Base-by-base conservation (phyloP, 306 rosid genomes). In the Canavalia gladiata region DNA sequence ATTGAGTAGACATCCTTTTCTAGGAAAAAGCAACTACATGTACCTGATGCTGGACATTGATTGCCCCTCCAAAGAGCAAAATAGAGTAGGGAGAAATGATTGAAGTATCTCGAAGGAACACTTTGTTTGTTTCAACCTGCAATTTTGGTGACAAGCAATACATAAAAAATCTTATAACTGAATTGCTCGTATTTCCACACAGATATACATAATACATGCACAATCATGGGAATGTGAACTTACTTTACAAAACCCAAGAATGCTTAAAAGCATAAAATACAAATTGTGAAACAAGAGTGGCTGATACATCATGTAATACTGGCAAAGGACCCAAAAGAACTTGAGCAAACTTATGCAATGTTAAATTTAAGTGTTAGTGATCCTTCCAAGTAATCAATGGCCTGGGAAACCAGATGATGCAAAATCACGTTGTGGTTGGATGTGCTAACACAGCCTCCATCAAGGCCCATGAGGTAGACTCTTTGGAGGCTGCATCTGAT, bases 41-140 rank as follows among this genome's bases (percentile, higher is more conserved):
- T 87, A 94, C 98, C 95, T 95, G 97, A 89, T 95, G 99, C 80
- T 88, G 97, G 76, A 95, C 86, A 74, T 86, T 77, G 78, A 95
- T 93, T 83, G 94, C 88, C 57, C 99, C 97, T 60, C 99, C 99
- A 77, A 95, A 95, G 39, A 95, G 90, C 87, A 95, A 86, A 85
- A 95, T 90, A 39, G 99, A 87, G 87, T 93, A 93, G n/a, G 99
- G 97, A 74, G 99, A 93, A 73, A 95, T 86, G 70, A 95, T 84
- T 37, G 97, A 88, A 31, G 97, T 83, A 69, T 95, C 97, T 55
- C 97, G 90, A 60, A 95, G 81, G 83, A 91, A 95, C 13, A 95
- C 87, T 87, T 84, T 91, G 75, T 91, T 91, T 56, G 98, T 95
- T 86, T 95, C 98, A 64, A 92, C 97, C 98, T 93, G 90, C 28